Percentiles rank a stretch among this genome's conserved stretches.
Conservation (phyloP, 257 asterid species). For the Nicotiana otophora region DNA sequence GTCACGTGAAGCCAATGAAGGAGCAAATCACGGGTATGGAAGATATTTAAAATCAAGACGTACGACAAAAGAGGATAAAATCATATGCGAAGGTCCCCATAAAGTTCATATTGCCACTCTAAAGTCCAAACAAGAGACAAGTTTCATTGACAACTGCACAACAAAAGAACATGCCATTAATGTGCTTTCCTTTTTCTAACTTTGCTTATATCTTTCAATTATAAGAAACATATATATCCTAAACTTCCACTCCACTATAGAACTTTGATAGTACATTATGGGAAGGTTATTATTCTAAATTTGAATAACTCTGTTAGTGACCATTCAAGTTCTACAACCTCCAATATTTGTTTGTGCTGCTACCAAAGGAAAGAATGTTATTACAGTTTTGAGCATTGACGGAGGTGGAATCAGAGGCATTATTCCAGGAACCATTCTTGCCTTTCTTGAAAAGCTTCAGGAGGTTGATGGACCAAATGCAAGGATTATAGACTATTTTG, state of each 20-base stretch:
- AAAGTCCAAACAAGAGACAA: too few relatives aligned
- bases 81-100: too few relatives aligned
- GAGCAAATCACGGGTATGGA: too few relatives aligned
- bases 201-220: neutral
- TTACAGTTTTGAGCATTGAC: slow-evolving; percentile 50
- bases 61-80: too few relatives aligned
- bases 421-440: slow-evolving; percentile 44
- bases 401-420: slow-evolving; percentile 67
- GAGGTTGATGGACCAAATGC: slow-evolving; percentile 40
- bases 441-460: slow-evolving; percentile 60
- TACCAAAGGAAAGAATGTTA: slow-evolving; percentile 31
- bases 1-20: too few relatives aligned
- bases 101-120: too few relatives aligned
- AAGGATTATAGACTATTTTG: slow-evolving; percentile 47
- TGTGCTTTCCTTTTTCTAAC: too few relatives aligned
- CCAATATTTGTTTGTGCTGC: slow-evolving; percentile 19
- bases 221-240: neutral
- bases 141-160: too few relatives aligned
- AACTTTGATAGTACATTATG: neutral
- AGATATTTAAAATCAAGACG: too few relatives aligned
- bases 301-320: neutral
- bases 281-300: neutral
- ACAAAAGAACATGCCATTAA: too few relatives aligned
- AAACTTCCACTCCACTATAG: neutral
- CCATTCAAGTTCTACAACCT: neutral